Conservation (phyloP, 2,329 filamentous ascomycete species). For the Colletotrichum sp. region DNA sequence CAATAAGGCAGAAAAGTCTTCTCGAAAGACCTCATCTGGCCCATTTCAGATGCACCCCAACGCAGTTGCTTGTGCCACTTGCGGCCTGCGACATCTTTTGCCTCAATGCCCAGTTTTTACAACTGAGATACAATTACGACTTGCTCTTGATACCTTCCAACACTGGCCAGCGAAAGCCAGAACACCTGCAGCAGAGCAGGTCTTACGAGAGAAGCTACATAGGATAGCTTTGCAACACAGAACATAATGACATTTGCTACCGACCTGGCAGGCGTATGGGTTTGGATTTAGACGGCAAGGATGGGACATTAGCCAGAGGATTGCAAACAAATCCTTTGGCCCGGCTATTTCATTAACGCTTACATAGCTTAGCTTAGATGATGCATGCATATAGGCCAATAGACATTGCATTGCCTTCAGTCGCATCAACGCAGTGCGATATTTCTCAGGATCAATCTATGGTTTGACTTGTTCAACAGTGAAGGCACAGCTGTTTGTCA, state of each 20-base stretch:
- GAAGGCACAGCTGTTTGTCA: constrained; percentile 22
- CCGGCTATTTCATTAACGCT: background rate
- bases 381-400: constrained; percentile 6
- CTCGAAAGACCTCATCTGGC: background rate
- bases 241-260: background rate
- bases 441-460: background rate
- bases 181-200: background rate
- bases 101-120: background rate
- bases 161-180: background rate
- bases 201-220: constrained; percentile 1
- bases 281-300: background rate
- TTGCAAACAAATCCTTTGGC: background rate
- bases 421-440: background rate
- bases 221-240: background rate
- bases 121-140: constrained; percentile 14
- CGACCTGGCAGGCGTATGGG: background rate
- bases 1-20: background rate
- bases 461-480: constrained; percentile 11
- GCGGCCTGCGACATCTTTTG: constrained; percentile 3
- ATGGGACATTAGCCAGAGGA: background rate
- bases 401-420: background rate
- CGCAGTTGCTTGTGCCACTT: background rate
- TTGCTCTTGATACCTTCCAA: constrained; percentile 16
- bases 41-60: constrained; percentile 1
- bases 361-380: background rate